A percentile compares a stretch with the other conserved stretches of the same genome.
Conservation (phyloP, 805 yeast genomes). For the Suhomyces xylopsoci region DNA sequence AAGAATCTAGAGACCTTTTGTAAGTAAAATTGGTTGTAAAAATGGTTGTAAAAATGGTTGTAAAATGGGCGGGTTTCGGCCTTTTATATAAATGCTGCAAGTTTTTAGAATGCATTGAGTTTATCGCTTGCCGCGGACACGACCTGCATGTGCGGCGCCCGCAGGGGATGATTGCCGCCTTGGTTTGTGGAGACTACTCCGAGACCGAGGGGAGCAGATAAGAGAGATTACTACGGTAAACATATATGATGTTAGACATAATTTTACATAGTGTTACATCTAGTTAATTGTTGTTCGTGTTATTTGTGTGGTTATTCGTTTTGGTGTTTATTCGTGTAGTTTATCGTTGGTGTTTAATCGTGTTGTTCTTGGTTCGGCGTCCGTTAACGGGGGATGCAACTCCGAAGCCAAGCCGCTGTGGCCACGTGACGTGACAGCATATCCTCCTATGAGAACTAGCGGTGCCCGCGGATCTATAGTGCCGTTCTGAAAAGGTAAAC, state of each 20-base stretch:
- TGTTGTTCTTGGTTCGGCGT: neutral
- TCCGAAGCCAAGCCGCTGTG: neutral
- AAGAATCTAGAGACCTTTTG: no score
- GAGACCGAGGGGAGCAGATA: neutral
- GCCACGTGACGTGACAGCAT: neutral
- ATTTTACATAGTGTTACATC: no score
- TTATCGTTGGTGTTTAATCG: no score
- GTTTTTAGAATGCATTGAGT: neutral
- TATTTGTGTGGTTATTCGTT: no score
- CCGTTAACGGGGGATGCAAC: neutral
- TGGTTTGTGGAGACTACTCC: constrained; percentile 2
- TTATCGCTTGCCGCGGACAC: neutral
- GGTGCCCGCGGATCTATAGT: neutral
- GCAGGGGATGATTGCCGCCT: neutral
- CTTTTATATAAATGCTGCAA: neutral
- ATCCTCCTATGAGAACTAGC: neutral
- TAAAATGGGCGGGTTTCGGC: neutral
- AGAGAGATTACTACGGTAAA: no score
- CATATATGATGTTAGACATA: no score
- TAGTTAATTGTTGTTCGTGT: no score
- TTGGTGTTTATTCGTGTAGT: no score
- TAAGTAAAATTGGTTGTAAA: no score
- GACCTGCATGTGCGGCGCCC: neutral
- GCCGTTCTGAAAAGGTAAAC: neutral
- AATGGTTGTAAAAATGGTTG: no score